Conservation (phyloP, 2,329 filamentous ascomycete species). For the Xylariomycetidae sp. region DNA sequence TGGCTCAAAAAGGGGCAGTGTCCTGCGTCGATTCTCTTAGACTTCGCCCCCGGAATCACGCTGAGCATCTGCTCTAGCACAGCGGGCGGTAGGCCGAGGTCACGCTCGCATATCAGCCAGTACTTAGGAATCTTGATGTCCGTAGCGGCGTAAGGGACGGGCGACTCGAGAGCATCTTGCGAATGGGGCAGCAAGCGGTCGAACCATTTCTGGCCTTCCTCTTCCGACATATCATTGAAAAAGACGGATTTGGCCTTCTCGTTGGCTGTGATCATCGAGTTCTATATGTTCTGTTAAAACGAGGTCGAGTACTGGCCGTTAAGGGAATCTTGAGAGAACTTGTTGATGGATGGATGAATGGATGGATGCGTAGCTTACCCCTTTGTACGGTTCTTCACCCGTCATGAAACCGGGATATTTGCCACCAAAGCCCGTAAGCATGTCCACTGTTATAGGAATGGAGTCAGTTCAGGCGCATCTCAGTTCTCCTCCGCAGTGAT, state of each 20-base stretch:
- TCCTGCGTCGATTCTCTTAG: conserved; percentile 8
- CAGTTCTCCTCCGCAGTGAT: too few species aligned
- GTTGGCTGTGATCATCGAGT: conserved; percentile 1
- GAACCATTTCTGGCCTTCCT: conserved; percentile 9
- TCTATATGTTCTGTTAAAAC: too few species aligned
- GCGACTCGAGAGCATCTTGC: conserved; percentile 13
- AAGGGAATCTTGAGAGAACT: too few species aligned
- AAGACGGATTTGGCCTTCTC: conserved; percentile 8
- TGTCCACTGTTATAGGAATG: too few species aligned
- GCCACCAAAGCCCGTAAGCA: conserved; percentile 4
- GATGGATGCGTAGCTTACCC: conserved; percentile 3
- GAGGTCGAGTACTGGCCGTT: too few species aligned
- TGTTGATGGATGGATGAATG: too few species aligned
- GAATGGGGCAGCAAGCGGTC: conserved; percentile 9
- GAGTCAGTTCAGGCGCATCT: too few species aligned
- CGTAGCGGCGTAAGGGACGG: conserved; percentile 8
- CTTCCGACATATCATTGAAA: conserved; percentile 10
- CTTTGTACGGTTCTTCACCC: conserved; percentile 4
- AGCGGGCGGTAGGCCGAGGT: conserved; percentile 4
- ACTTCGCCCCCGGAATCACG: conserved; percentile 5
- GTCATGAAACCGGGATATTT: conserved; percentile 8
- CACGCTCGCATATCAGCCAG: conserved; percentile 12
- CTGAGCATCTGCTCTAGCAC: conserved; percentile 6
- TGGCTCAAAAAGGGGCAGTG: conserved; percentile 12
- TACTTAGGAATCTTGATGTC: conserved; percentile 12